Conservation (phyloP, 768 basidiomycete species). For the Termitomyces sp. region DNA sequence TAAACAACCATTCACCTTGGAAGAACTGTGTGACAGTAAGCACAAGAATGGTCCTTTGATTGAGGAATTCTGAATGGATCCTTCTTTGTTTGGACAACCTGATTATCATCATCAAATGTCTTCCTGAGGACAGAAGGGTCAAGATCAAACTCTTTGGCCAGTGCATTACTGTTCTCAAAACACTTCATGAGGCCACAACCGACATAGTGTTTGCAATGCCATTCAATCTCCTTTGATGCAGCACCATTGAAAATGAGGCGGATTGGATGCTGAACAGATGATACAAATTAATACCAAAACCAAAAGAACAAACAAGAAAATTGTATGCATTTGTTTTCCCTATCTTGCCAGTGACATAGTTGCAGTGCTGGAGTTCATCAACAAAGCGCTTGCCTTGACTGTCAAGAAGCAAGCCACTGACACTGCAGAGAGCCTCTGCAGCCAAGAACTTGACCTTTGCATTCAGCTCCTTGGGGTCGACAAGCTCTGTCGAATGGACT, state of each 20-base stretch:
- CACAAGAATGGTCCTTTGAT: slow-evolving; percentile 42
- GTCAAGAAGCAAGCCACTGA: slow-evolving; percentile 91
- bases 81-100: slow-evolving; percentile 69
- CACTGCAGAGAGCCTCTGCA: slow-evolving; percentile 94
- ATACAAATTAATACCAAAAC: background rate
- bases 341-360: slow-evolving; percentile 91
- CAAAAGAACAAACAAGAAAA: background rate
- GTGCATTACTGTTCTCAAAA: slow-evolving; percentile 80
- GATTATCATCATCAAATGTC: slow-evolving; percentile 90
- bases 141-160: slow-evolving; percentile 92
- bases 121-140: slow-evolving; percentile 75
- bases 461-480: slow-evolving; percentile 92
- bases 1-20: slow-evolving; percentile 80
- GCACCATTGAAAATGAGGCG: slow-evolving; percentile 87
- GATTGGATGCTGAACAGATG: slow-evolving; percentile 67
- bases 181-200: slow-evolving; percentile 97
- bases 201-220: slow-evolving; percentile 99
- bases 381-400: slow-evolving; percentile 89
- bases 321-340: slow-evolving; percentile 88
- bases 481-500: slow-evolving; percentile 96
- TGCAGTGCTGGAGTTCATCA: slow-evolving; percentile 94
- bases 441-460: slow-evolving; percentile 97
- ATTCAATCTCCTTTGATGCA: slow-evolving; percentile 92
- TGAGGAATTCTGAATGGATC: slow-evolving; percentile 80
- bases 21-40: slow-evolving; percentile 61